A percentile compares a stretch with the other conserved stretches of the same genome.
These are phyloP conservation scores for Bondarzewia mesenterica DNA, from an alignment of 1,284 basidiomycete genomes.

Conservation along the genomic window DNA sequence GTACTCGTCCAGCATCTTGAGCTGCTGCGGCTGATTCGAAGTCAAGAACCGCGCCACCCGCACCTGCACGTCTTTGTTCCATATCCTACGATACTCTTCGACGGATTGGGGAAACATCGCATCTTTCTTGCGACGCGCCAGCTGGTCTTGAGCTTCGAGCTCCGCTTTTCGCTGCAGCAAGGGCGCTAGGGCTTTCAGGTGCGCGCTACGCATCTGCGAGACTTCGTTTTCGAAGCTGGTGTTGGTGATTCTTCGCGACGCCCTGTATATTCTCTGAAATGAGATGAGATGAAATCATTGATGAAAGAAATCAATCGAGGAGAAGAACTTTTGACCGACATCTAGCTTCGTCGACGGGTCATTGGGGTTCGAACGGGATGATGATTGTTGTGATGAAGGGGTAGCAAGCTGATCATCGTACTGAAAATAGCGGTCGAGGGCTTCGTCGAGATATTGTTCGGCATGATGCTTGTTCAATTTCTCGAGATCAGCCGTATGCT, in stretches of 20 bases:
- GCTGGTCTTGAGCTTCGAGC: slow-evolving; percentile 24
- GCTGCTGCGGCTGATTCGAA: slow-evolving; percentile 28
- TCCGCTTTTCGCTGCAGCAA: slow-evolving; percentile 23
- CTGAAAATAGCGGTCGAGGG: slow-evolving; percentile 21
- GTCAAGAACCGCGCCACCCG: slow-evolving; percentile 45
- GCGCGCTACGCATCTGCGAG: slow-evolving; percentile 29
- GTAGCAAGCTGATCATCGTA: slow-evolving; percentile 8
- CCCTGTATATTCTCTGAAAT: neutral
- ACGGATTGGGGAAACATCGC: slow-evolving; percentile 40
- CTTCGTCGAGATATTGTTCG: slow-evolving; percentile 32
- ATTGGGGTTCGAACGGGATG: neutral
- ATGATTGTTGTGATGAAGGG: neutral
- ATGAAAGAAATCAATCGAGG: neutral
- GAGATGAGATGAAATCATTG: neutral
- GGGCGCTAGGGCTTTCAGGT: slow-evolving; percentile 28
- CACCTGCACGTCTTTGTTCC: slow-evolving; percentile 37
- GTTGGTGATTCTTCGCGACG: neutral
- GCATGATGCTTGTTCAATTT: slow-evolving; percentile 33
- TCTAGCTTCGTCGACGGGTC: neutral
- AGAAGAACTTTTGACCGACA: neutral
- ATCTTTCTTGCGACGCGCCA: slow-evolving; percentile 28
- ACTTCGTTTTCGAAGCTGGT: slow-evolving; percentile 1
- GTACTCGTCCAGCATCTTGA: slow-evolving; percentile 40
- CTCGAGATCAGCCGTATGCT: slow-evolving; percentile 35
- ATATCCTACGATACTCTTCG: slow-evolving; percentile 34